Evolutionary conservation across 331 rosid species (phyloP).

Genomic region (Quercus tomentella): DNA sequence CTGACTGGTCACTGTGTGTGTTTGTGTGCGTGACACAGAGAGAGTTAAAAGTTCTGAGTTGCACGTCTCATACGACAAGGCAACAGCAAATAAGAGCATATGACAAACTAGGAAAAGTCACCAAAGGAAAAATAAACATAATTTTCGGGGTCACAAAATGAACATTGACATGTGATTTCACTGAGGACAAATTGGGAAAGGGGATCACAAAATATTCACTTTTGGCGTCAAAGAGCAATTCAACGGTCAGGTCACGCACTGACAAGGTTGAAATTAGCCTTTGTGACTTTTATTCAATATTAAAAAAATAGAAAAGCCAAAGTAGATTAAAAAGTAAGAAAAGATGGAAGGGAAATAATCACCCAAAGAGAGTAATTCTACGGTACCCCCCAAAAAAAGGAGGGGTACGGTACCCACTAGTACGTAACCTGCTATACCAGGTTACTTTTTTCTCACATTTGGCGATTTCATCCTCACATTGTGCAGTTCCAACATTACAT

Average conservation of each 20-base stretch:
- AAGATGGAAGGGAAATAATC: conserved; percentile 22
- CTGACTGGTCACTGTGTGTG: conserved; percentile 7
- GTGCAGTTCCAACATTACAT: too few relatives aligned
- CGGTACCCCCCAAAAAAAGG: too few relatives aligned
- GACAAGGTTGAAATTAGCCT: conserved; percentile 26
- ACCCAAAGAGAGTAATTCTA: too few relatives aligned
- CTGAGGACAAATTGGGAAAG: conserved; percentile 50
- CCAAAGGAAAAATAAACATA: conserved; percentile 28
- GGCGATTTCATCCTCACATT: too few relatives aligned
- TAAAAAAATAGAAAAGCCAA: neutral
- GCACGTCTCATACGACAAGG: conserved; percentile 3
- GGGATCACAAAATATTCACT: conserved; percentile 18
- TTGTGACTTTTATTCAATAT: conserved; percentile 8
- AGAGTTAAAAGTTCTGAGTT: neutral
- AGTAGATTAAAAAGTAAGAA: conserved; percentile 15
- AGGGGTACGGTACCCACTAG: too few relatives aligned
- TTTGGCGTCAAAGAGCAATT: conserved; percentile 13
- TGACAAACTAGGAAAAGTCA: neutral
- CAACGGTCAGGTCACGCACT: conserved; percentile 12
- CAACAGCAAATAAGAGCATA: neutral
- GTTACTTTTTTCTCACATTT: too few relatives aligned
- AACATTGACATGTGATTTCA: conserved; percentile 61
- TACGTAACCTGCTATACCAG: too few relatives aligned
- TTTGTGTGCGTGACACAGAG: neutral
- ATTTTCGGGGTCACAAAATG: conserved; percentile 27